Base-by-base conservation (phyloP, 257 asterid genomes). In the Primulina eburnea region DNA sequence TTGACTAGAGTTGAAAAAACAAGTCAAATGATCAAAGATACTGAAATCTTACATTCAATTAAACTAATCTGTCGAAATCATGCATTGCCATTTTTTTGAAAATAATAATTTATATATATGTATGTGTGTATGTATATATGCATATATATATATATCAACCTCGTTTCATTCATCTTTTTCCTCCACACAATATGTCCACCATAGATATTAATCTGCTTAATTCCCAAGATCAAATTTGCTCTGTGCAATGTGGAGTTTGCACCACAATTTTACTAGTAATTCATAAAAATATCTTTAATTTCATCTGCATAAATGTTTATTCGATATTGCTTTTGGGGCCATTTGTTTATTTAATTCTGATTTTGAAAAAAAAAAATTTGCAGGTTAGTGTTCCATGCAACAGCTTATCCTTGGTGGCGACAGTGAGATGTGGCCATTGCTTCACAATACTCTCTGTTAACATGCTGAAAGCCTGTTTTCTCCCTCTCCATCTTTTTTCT, bases 351-450 rank as follows among this genome's bases (percentile, higher is more conserved):
- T 9, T 40, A 9, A 21, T 40, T 40, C 33, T 30, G 5, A 30
- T 8, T 18, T 21, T 21, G 24, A 21, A 21, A 21, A 21, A 21
- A 21, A 30, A 17, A 8, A 10, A 8, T 2, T n/a, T 80, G 70
- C 85, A 89, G 98, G 98, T 92, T 30, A 83, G 80, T 28, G 97
- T 89, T 52, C 98, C 98, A 63, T 77, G 75, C 76, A 83, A 71
- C 75, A 83, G 86, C 79, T 79, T 88, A 56, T 59, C 85, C 28
- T 76, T 72, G 84, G 83, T 75, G 64, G 88, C 88, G 62, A 82
- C 85, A n/a, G 92, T 92, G 29, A 81, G 79, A 78, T 92, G 98
- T 65, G 98, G 96, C 12, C 95, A 88, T 67, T 92, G 97, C 80
- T 77, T 75, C 30, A 72, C 71, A 61, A 81, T 92, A 65, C 86